Evolutionary conservation across 331 rosid species (phyloP), one percentile per base, ranked within the genome.

Genomic region (Pyracantha coccinea): DNA sequence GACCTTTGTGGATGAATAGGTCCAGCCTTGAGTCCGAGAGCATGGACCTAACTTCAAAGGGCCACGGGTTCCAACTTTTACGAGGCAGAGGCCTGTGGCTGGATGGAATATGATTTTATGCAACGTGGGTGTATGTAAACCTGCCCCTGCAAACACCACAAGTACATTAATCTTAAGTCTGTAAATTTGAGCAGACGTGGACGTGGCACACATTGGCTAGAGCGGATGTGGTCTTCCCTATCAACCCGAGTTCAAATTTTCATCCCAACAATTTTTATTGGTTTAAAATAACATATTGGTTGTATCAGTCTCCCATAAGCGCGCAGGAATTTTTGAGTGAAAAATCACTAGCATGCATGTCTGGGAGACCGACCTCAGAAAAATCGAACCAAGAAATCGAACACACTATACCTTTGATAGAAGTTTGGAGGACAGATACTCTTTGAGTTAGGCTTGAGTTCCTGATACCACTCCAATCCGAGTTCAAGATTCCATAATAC

Each of bases 51-150:
- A 71, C 21, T 16, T 75, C 63, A 91, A 66, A 32, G 96, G 92
- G 1, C 80, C 85, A n/a, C 25, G 9, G 3, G 75, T 5, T 55
- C 90, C 81, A 59, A 74, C 81, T 71, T 92, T 79, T 25, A 65
- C 41, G 14, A 93, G 79, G 23, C 97, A 93, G 3, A 83, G 87
- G n/a, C 98, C 96, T 1, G 95, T 91, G 13, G 74, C 32, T 44
- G 98, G 97, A 76, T 93, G 98, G 66, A 81, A 89, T 45, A 93
- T 87, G n/a, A 88, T 32, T 78, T 86, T 89, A 77, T 91, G 79
- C 67, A 60, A 60, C 52, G 72, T 79, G 10, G 73, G 67, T 71
- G 75, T 61, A 27, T 72, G 60, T 68, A 83, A 12, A 3, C 97
- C 96, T 71, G 98, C 96, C 62, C 97, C 98, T 93, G 92, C 73